phyloP scores from a whole-genome alignment of 306 rosid species.

The Inga oerstediana region DNA sequence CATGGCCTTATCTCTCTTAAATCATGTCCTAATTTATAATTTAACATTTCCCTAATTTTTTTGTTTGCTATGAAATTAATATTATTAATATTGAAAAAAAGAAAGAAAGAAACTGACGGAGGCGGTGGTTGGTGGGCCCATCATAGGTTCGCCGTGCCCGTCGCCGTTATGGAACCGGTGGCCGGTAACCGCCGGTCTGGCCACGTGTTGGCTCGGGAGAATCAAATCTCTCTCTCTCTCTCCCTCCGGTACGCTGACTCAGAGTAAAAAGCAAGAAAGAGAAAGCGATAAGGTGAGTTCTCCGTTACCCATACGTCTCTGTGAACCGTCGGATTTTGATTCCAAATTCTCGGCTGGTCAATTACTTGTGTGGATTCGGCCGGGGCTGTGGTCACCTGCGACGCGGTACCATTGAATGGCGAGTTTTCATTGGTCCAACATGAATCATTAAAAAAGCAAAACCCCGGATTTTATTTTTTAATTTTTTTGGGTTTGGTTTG shows the following conservation, averaged over 20 bases:
- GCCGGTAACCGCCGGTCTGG: slow-evolving; percentile 39
- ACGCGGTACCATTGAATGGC: slow-evolving; percentile 17
- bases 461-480: background rate
- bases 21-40: slow-evolving; percentile 44
- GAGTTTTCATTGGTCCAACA: slow-evolving; percentile 38
- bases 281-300: slow-evolving; percentile 15
- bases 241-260: slow-evolving; percentile 30
- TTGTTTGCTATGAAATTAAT: slow-evolving; percentile 1
- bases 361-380: slow-evolving; percentile 27
- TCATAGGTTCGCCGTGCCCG: slow-evolving; percentile 30
- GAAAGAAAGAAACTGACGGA: slow-evolving; percentile 17
- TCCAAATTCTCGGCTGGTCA: slow-evolving; percentile 46
- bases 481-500: too few relatives aligned
- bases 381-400: slow-evolving; percentile 15
- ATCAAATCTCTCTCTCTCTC: background rate
- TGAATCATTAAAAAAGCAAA: background rate
- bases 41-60: slow-evolving; percentile 15
- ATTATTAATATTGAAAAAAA: background rate
- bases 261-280: slow-evolving; percentile 26
- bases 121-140: slow-evolving; percentile 45
- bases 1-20: slow-evolving; percentile 49
- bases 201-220: slow-evolving; percentile 57
- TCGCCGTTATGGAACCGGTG: slow-evolving; percentile 41
- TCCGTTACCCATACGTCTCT: slow-evolving; percentile 43
- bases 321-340: slow-evolving; percentile 36